phyloP scores from a whole-genome alignment of 371 early-diverging fungal genomes.

The Neoconidiobolus thromboides region DNA sequence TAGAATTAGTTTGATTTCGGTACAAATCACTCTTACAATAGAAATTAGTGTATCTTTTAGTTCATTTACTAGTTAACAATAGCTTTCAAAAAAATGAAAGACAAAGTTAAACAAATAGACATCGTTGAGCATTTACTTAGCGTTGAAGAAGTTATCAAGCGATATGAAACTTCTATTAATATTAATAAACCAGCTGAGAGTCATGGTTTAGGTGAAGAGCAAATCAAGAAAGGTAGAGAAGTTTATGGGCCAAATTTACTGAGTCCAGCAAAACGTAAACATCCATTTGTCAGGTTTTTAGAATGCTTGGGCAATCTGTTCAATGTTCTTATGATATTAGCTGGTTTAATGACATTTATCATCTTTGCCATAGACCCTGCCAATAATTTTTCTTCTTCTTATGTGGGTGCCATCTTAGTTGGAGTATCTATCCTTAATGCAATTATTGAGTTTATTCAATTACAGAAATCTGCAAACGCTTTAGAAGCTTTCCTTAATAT shows the following conservation, averaged over 20 bases:
- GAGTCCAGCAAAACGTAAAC: neutral
- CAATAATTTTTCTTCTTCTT: constrained; percentile 37
- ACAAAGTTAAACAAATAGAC: constrained; percentile 16
- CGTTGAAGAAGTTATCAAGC: neutral
- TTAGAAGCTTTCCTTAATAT: constrained; percentile 73
- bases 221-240: neutral
- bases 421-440: constrained; percentile 77
- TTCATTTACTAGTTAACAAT: too few relatives aligned
- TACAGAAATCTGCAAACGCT: constrained; percentile 60
- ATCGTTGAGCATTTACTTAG: neutral
- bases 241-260: neutral
- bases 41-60: too few relatives aligned
- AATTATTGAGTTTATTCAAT: constrained; percentile 77
- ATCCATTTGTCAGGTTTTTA: constrained; percentile 22
- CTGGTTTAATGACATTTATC: constrained; percentile 62
- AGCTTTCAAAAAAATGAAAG: too few relatives aligned
- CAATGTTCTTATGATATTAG: constrained; percentile 65
- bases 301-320: constrained; percentile 54
- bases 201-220: neutral
- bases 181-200: neutral
- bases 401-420: constrained; percentile 73
- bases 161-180: neutral
- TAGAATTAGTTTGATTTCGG: too few relatives aligned
- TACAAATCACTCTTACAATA: too few relatives aligned
- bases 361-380: constrained; percentile 43